Base-by-base conservation (phyloP, 495 filamentous ascomycete species). In the Podospora tetraspora region DNA sequence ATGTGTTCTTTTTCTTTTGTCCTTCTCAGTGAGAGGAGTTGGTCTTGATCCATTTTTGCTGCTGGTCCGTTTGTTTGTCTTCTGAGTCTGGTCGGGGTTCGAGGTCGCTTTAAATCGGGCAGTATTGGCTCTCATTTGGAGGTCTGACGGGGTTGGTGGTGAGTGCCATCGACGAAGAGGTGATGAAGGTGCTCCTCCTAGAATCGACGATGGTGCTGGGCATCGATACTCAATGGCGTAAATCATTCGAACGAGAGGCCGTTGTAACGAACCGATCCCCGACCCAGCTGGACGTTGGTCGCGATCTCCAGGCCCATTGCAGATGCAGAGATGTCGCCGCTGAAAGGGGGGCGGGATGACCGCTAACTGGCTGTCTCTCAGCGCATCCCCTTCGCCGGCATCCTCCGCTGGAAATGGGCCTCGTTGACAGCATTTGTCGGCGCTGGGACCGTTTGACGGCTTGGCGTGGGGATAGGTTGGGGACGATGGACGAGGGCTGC, bases 401-500 rank as follows among this genome's bases (percentile, higher is more conserved):
- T 52, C 43, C 43, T 52, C 43, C 43, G 43, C 43, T 52, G 43
- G 19, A 52, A 52, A 52, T 19, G 43, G 43, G 16, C 19, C 16
- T 56, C 32, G 30, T 64, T 64, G 62, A 57, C 37, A 64, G 57
- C 62, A 64, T 64, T 64, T 57, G 62, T 34, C 21, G 32, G 24
- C 21, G 37, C 32, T 52, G 43, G 21, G 32, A 29, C 34, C 16
- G 62, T 30, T 43, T 57, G 37, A 64, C 37, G 43, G 30, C 62
- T 52, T 21, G 62, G 22, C 23, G 24, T 6, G 23, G 25, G 62
- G 43, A 52, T 52, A 52, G 43, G 43, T 52, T 52, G 43, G 19
- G 43, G 43, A 52, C 6, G 43, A 52, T 52, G 43, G 43, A 52
- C 2, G 16, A 8, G 19, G 37, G 37, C 37, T 43, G 37, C 37